These are phyloP conservation scores for Aspergillus bridgeri DNA, from an alignment of 495 filamentous ascomycete species.

Conservation along the genomic window DNA sequence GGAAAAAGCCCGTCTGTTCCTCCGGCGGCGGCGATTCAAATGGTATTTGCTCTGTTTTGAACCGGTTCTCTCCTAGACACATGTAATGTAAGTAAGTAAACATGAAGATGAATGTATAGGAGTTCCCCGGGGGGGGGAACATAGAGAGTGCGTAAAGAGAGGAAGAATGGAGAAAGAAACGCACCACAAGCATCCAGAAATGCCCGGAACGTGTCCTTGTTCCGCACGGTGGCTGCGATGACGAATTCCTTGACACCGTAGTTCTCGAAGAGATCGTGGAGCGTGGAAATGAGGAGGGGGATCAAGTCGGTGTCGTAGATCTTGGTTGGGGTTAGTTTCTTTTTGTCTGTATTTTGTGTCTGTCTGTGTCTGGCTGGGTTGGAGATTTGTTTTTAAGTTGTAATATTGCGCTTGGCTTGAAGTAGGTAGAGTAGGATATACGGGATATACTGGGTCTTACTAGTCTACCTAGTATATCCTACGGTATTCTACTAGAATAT, in stretches of 20 bases:
- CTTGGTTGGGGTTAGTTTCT: constrained; percentile 31
- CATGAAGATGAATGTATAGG: too few species aligned
- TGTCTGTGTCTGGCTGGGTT: too few species aligned
- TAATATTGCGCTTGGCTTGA: too few species aligned
- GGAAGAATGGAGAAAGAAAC: constrained; percentile 17
- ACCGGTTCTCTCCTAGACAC: constrained; percentile 20
- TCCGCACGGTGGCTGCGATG: constrained; percentile 60
- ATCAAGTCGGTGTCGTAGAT: constrained; percentile 62
- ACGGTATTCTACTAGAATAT: background rate
- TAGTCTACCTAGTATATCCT: background rate
- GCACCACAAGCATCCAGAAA: constrained; percentile 58
- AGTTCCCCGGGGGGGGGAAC: too few species aligned
- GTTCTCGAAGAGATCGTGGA: constrained; percentile 51
- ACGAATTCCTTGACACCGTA: constrained; percentile 47
- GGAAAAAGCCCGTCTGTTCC: constrained; percentile 57
- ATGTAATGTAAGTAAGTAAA: too few species aligned
- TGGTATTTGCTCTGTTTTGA: constrained; percentile 39
- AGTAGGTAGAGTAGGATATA: too few species aligned
- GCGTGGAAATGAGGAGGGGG: constrained; percentile 54
- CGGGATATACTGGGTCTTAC: too few species aligned
- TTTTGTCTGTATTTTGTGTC: too few species aligned
- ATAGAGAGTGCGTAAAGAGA: too few species aligned
- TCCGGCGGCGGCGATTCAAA: constrained; percentile 42
- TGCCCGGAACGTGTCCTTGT: constrained; percentile 56
- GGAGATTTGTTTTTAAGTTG: too few species aligned